These are phyloP conservation scores for Myriosclerotinia scirpicola DNA, from an alignment of 2,329 filamentous ascomycete genomes.

Conservation along the genomic window DNA sequence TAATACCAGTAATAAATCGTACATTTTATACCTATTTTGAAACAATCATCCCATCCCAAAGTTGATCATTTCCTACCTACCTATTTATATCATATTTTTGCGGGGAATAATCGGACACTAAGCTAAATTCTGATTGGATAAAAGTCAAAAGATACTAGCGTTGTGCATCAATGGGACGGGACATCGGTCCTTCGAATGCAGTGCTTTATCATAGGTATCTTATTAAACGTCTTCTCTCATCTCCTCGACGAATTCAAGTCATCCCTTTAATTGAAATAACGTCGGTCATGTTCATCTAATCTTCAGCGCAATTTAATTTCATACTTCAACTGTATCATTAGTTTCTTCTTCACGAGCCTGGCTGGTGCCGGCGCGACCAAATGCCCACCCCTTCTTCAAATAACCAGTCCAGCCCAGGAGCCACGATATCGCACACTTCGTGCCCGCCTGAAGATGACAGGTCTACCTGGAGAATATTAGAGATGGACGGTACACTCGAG, in stretches of 20 bases:
- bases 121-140: background rate
- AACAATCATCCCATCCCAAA: too few species aligned
- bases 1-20: background rate
- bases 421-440: constrained; percentile 40
- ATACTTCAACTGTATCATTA: constrained; percentile 40
- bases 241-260: constrained; percentile 26
- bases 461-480: constrained; percentile 40
- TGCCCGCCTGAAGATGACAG: constrained; percentile 48
- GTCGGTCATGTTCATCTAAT: constrained; percentile 36
- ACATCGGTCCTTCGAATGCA: background rate
- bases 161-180: constrained; percentile 3
- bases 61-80: background rate
- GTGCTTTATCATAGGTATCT: constrained; percentile 27
- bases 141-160: background rate
- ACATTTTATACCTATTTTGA: background rate
- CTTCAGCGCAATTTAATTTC: constrained; percentile 26
- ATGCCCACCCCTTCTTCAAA: constrained; percentile 42
- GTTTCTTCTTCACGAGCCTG: constrained; percentile 32
- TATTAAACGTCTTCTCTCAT: constrained; percentile 22
- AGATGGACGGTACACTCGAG: constrained; percentile 39
- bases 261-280: constrained; percentile 30
- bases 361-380: constrained; percentile 38
- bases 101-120: background rate
- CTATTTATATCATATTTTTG: background rate
- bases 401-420: constrained; percentile 33